Base-by-base conservation (phyloP, 176 grass and related monocot genomes). In the Carex cristatella region DNA sequence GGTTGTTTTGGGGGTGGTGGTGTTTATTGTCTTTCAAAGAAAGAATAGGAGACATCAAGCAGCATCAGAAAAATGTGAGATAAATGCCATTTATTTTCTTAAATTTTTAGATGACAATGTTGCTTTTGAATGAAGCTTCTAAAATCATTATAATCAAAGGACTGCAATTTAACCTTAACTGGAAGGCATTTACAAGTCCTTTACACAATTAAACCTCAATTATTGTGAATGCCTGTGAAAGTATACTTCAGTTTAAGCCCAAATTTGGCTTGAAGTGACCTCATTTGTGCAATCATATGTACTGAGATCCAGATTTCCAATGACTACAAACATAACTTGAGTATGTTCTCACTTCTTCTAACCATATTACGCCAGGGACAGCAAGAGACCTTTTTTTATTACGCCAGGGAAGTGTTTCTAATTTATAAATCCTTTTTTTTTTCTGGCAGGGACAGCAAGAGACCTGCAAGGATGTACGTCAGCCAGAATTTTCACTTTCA, bases 401-500 rank as follows among this genome's bases (percentile, higher is more conserved):
- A 23, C 23, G 23, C 23, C 23, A 23, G 23, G 23, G 10, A 12
- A 14, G 5, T 30, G 10, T 53, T 30, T 54, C n/a, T 54, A 51
- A 53, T 51, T 28, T 49, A 12, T 23, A 38, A 72, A 23, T 73
- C 4, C 12, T 12, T 23, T 23, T 23, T 65, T 35, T 55, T 55
- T 54, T 28, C 7, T 66, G 37, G 61, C 51, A 88, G 67, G 55
- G 15, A 30, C 55, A 57, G 81, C 81, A 60, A 84, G 42, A 57
- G 81, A 88, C 32, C 55, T 83, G 46, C 80, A 88, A 79, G 72
- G 68, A 38, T 83, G 44, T 62, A 87, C 42, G 32, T 23, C 59
- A 19, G 48, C 86, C 2, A 88, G 65, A 60, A 58, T 83, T 56
- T 88, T 88, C 69, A 75, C 70, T 11, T 84, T 64, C 38, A 88